Evolutionary conservation across 2,329 filamentous ascomycete genomes (phyloP).

Genomic region (Talaromyces islandicus): DNA sequence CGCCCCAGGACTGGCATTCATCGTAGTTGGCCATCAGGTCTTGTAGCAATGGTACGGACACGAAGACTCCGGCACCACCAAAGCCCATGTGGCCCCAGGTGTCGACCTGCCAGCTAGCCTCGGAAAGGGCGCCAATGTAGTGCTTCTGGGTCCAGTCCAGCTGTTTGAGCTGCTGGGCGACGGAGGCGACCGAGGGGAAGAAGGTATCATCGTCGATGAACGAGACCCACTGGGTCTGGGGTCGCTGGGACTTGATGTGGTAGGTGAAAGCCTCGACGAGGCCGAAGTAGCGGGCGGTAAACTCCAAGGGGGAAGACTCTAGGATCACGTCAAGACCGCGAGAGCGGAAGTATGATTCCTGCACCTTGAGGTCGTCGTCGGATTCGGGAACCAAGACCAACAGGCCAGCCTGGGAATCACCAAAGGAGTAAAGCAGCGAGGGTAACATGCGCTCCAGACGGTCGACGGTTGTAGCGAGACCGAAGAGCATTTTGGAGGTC

Average conservation of each 20-base stretch:
- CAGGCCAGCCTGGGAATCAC: conserved; percentile 34
- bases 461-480: conserved; percentile 38
- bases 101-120: conserved; percentile 39
- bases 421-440: conserved; percentile 38
- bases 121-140: conserved; percentile 39
- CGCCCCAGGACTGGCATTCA: conserved; percentile 37
- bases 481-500: conserved; percentile 37
- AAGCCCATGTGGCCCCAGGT: conserved; percentile 40
- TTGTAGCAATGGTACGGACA: conserved; percentile 36
- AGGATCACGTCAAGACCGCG: conserved; percentile 36
- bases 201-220: conserved; percentile 42
- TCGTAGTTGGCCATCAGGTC: conserved; percentile 33
- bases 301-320: conserved; percentile 33
- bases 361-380: conserved; percentile 32
- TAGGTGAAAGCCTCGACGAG: conserved; percentile 35
- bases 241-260: conserved; percentile 32
- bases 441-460: conserved; percentile 35
- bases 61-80: conserved; percentile 40
- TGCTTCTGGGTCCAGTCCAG: conserved; percentile 35
- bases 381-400: conserved; percentile 37
- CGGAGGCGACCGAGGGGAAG: conserved; percentile 33
- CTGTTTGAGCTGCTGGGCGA: conserved; percentile 32
- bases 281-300: conserved; percentile 39
- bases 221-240: conserved; percentile 36
- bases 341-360: conserved; percentile 37